Percentiles rank a stretch among this genome's conserved stretches.
Evolutionary conservation across 495 filamentous ascomycete species (phyloP).

Genomic region (Penicillium simplicissimum): DNA sequence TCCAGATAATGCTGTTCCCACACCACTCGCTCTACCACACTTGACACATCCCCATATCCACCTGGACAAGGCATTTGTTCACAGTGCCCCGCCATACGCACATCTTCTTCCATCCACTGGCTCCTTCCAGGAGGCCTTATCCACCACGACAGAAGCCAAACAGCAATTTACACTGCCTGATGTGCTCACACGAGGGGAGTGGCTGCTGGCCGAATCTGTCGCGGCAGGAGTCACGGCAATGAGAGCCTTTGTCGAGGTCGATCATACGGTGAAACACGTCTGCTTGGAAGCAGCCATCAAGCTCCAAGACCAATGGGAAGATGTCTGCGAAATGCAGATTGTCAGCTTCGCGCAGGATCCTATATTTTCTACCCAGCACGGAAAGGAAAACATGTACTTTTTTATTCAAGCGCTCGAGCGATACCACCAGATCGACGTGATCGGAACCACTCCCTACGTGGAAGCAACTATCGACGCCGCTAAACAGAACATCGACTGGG

Average conservation of each 20-base stretch:
- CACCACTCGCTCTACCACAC: constrained; percentile 46
- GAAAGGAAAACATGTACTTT: constrained; percentile 44
- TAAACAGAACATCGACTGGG: constrained; percentile 64
- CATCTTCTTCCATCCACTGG: constrained; percentile 60
- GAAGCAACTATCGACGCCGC: constrained; percentile 52
- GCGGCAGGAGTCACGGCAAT: constrained; percentile 67
- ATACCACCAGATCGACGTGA: constrained; percentile 50
- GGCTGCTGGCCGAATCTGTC: constrained; percentile 68
- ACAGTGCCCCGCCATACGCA: constrained; percentile 57
- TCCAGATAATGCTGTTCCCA: constrained; percentile 7
- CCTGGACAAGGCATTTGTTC: constrained; percentile 72
- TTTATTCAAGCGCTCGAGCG: constrained; percentile 48
- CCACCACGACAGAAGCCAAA: constrained; percentile 63
- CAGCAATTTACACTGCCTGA: constrained; percentile 58
- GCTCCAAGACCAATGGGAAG: constrained; percentile 57
- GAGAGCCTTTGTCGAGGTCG: constrained; percentile 74
- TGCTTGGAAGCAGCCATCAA: constrained; percentile 59
- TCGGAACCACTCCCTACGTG: constrained; percentile 74
- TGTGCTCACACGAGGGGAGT: constrained; percentile 60
- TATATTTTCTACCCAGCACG: constrained; percentile 58
- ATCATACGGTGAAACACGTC: constrained; percentile 57
- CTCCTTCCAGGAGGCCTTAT: constrained; percentile 66
- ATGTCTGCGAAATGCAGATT: constrained; percentile 64
- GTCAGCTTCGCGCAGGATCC: constrained; percentile 74
- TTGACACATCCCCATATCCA: constrained; percentile 78